Evolutionary conservation across 306 rosid species (phyloP).

Genomic region (Alnus rubra): DNA sequence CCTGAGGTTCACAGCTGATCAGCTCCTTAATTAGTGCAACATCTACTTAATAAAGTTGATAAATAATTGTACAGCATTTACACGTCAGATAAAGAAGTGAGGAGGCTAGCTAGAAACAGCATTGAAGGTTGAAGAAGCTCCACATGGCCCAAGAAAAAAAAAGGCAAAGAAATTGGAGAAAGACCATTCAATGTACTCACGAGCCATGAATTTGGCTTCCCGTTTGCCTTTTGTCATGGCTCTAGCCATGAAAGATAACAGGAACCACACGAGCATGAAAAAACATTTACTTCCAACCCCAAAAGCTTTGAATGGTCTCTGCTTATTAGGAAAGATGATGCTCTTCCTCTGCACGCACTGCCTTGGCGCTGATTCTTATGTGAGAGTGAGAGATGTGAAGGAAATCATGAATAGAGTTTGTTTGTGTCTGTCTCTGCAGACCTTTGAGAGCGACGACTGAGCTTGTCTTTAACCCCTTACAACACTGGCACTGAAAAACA

Average conservation of each 20-base stretch:
- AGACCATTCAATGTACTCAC: constrained; percentile 34
- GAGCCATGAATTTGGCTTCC: constrained; percentile 40
- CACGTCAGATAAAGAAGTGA: not conserved
- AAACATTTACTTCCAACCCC: not conserved
- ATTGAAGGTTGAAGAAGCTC: constrained; percentile 14
- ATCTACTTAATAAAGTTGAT: not conserved
- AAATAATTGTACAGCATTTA: not conserved
- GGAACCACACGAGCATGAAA: constrained; percentile 17
- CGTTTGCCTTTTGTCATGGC: constrained; percentile 33
- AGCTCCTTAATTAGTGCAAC: not conserved
- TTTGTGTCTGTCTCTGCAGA: constrained; percentile 47
- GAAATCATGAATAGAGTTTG: constrained; percentile 54
- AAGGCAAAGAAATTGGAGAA: not conserved
- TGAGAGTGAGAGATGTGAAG: constrained; percentile 20
- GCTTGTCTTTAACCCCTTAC: constrained; percentile 58
- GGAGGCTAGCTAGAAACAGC: not conserved
- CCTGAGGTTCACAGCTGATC: not conserved
- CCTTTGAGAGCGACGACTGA: constrained; percentile 72
- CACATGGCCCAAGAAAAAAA: constrained; percentile 43
- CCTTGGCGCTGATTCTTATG: constrained; percentile 74
- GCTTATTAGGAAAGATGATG: constrained; percentile 70
- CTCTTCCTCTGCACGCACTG: constrained; percentile 44
- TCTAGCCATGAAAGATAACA: constrained; percentile 13
- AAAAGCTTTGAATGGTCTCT: constrained; percentile 61
- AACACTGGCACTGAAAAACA: constrained; percentile 91